Evolutionary conservation across 1,284 basidiomycete genomes (phyloP), one percentile per base, ranked within the genome.

Genomic region (Farysia itapuensis): DNA sequence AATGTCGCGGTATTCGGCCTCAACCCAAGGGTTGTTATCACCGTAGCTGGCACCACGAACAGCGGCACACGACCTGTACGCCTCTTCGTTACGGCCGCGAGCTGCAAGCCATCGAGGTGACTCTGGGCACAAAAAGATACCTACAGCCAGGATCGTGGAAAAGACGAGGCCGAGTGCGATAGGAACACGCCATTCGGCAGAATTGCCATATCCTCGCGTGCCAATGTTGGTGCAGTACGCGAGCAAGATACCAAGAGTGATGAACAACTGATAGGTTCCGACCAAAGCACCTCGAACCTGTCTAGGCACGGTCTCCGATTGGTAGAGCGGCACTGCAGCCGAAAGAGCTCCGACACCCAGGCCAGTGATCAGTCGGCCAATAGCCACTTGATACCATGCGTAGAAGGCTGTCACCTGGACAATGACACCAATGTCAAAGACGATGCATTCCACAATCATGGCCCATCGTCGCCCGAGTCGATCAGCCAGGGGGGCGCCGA

Each of bases 81-180:
- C 85, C 45, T 85, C 81, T 22, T 84, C 82, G 32, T 78, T 67
- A 22, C 80, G 79, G 14, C 81, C 82, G 20, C 79, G 80, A 61
- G 39, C 81, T 79, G 56, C 68, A 20, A 86, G 81, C 86, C 86
- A 88, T 25, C 74, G 71, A n/a, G 87, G 86, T 35, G 81, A 83
- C 74, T 88, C 86, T 16, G 86, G 87, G 83, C 88, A 86, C 70
- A 87, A 84, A 13, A 84, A 70, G 58, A 89, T 89, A 30, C 86
- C 86, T 23, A 84, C 56, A 22, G 81, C 81, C 8, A 89, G 82
- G 38, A 89, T 81, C 38, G 82, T 70, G 4, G 85, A 83, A 82
- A 86, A 89, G 44, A 85, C 75, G 61, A 90, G 80, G 24, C 87
- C 85, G 46, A 88, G 80, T 12, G 83, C 86, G 39, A 88, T 82